Evolutionary conservation across 1,284 basidiomycete species (phyloP).

Genomic region (Sanghuangporus weigelae): DNA sequence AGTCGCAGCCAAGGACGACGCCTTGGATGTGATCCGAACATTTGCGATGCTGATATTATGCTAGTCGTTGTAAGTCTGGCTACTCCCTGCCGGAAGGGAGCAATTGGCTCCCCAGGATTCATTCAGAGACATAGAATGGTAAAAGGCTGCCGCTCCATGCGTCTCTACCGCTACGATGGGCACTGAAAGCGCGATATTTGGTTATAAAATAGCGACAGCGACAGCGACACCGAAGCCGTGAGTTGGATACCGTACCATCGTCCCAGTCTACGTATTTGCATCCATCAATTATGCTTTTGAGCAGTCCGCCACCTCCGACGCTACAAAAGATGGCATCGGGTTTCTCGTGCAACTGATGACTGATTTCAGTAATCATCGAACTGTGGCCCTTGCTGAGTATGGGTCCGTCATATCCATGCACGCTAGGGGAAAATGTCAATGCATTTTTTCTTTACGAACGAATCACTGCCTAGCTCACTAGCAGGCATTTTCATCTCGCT

Average conservation of each 20-base stretch:
- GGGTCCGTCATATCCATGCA: conserved; percentile 65
- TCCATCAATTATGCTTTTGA: conserved; percentile 63
- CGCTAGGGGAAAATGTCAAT: conserved; percentile 42
- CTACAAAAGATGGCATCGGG: conserved; percentile 73
- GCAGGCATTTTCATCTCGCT: conserved; percentile 37
- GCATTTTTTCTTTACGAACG: background rate
- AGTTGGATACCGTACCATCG: conserved; percentile 40
- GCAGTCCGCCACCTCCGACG: conserved; percentile 67
- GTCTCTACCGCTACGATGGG: conserved; percentile 63
- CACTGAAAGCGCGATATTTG: conserved; percentile 34
- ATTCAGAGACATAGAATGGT: conserved; percentile 62
- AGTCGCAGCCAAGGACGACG: conserved; percentile 67
- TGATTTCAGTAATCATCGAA: conserved; percentile 62
- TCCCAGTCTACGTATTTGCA: conserved; percentile 60
- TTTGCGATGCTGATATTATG: conserved; percentile 49
- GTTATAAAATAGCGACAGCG: background rate
- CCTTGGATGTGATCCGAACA: conserved; percentile 55
- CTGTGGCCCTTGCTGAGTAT: conserved; percentile 68
- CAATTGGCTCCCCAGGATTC: conserved; percentile 27
- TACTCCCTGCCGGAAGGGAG: conserved; percentile 20
- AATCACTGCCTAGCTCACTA: conserved; percentile 35
- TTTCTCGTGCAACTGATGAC: conserved; percentile 43
- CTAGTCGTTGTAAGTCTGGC: conserved; percentile 23
- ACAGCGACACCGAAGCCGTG: background rate
- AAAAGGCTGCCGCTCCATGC: conserved; percentile 67